These are phyloP conservation scores for Zygosaccharomyces pseudorouxii DNA, from an alignment of 805 yeast species.

Conservation along the genomic window DNA sequence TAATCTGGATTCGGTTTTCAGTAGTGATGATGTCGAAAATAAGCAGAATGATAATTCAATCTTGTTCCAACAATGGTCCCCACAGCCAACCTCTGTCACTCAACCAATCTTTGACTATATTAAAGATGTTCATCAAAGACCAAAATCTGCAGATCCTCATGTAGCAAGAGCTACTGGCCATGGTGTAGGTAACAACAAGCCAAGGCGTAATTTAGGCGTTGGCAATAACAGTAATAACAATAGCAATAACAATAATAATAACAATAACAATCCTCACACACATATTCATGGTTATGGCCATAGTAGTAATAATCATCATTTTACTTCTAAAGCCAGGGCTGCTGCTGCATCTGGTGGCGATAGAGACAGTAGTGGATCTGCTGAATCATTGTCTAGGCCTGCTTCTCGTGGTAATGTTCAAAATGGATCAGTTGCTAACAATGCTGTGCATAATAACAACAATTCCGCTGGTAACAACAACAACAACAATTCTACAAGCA, in stretches of 20 bases:
- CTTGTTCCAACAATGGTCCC: conserved; percentile 29
- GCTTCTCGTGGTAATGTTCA: conserved; percentile 5
- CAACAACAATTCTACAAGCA: conserved; percentile 5
- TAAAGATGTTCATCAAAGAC: conserved; percentile 38
- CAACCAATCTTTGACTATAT: conserved; percentile 28
- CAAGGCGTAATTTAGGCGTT: conserved; percentile 5
- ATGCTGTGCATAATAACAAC: conserved; percentile 6
- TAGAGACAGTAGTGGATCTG: conserved; percentile 6
- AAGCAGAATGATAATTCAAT: conserved; percentile 12
- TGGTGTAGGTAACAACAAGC: neutral
- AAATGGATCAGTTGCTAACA: neutral
- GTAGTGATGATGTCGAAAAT: conserved; percentile 7
- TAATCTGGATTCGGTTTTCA: conserved; percentile 20
- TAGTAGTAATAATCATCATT: neutral
- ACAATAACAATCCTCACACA: conserved; percentile 1
- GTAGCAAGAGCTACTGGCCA: conserved; percentile 10
- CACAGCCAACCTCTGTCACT: conserved; percentile 41
- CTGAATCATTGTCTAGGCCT: conserved; percentile 9
- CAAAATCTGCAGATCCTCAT: conserved; percentile 42
- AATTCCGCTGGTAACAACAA: conserved; percentile 10
- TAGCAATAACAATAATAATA: neutral
- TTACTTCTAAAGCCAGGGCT: conserved; percentile 4
- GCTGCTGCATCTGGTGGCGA: conserved; percentile 1
- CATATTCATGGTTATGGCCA: conserved; percentile 1
- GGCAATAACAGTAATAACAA: neutral